Percentiles rank a stretch among this genome's conserved stretches.
These are phyloP conservation scores for Tagetes patula DNA, from an alignment of 129 eudicot genomes.

Conservation along the genomic window DNA sequence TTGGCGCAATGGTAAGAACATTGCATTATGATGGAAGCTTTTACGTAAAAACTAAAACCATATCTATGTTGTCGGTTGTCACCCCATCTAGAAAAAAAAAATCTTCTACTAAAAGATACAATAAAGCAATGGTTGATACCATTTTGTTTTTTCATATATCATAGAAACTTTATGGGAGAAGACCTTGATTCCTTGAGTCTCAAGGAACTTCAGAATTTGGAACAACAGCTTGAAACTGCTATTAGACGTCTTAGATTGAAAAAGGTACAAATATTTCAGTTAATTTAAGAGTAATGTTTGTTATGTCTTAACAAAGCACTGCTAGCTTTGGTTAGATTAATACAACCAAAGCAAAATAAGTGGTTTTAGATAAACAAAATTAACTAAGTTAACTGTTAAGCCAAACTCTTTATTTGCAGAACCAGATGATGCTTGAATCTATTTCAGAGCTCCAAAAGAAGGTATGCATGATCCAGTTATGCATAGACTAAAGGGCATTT, in stretches of 20 bases:
- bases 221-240: conserved; percentile 74
- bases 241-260: conserved; percentile 67
- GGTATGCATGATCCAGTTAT: conserved; percentile 34
- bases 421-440: conserved; percentile 76
- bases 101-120: neutral
- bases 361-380: neutral
- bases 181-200: conserved; percentile 62
- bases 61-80: too few relatives aligned
- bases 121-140: neutral
- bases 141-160: neutral
- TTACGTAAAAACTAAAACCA: too few relatives aligned
- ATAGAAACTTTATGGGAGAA: conserved; percentile 81
- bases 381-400: too few relatives aligned
- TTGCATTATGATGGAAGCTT: too few relatives aligned
- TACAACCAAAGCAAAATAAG: neutral
- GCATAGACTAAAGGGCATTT: neutral
- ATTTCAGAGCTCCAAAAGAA: conserved; percentile 76
- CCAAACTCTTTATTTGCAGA: conserved; percentile 45
- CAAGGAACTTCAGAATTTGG: conserved; percentile 81
- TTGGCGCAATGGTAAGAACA: too few relatives aligned
- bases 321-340: neutral
- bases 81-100: too few relatives aligned
- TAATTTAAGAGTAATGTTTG: neutral
- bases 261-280: conserved; percentile 47
- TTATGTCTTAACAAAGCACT: neutral